Base-by-base conservation (phyloP, 2,329 filamentous ascomycete species). In the Sporothrix globosa region DNA sequence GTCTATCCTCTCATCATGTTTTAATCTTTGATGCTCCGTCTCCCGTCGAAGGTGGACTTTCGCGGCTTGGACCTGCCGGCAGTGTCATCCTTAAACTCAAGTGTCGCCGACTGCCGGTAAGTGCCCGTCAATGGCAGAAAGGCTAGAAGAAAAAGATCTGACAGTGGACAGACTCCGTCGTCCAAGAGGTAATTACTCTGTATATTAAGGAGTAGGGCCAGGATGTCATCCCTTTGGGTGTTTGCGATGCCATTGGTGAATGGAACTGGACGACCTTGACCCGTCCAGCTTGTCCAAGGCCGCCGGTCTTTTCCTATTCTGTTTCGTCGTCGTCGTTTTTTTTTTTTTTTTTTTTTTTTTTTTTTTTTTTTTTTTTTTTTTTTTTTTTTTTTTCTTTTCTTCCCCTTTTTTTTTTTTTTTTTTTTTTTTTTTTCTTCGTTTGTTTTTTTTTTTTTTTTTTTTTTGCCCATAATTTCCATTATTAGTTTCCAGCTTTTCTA, bases 161-260 rank as follows among this genome's bases (percentile, higher is more conserved):
- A 63, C 54, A 27, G n/a, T 39, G 13, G 39, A 46, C 34, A 34
- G 34, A 34, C 34, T 34, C 34, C 34, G 7, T 7, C 27, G 56
- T n/a, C 21, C 5, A 48, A 14, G 44, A 17, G 5, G 56, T 44
- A 39, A n/a, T 44, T 61, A 34, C 34, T 34, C 6, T 34, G 41
- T 44, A 17, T 44, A 13, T 13, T 13, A 44, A 13, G 41, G 41
- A 44, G 41, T 27, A 63, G 39, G 39, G 58, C 58, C 17, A 63
- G 21, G 39, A 19, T 24, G 11, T 4, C 44, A 50, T 65, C 39
- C 56, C 58, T 63, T 63, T 24, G 44, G 24, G 61, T 6, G 21
- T n/a, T 19, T 17, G 46, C 34, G 19, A 65, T 65, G 61, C 44
- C 44, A 50, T 65, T 65, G 61, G 61, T 50, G 61, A 48, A 46